Conservation (phyloP, 2,329 filamentous ascomycete genomes). For the Colletotrichum australisinense region DNA sequence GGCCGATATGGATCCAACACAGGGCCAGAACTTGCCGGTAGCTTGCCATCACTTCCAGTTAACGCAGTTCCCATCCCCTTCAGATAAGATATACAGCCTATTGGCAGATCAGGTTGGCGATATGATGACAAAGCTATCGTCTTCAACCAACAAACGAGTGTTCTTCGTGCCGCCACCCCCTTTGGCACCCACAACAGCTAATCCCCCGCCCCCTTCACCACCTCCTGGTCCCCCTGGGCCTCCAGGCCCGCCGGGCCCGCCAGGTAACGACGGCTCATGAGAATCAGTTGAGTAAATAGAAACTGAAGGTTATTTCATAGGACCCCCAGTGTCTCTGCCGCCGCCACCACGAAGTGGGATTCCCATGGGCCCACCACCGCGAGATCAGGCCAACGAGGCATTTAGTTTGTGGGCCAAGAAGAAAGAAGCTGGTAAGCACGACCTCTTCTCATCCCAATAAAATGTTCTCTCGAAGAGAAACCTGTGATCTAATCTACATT, state of each 20-base stretch:
- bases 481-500: neutral
- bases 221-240: neutral
- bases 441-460: neutral
- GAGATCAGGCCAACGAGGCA: neutral
- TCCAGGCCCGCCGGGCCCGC: neutral
- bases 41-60: conserved; percentile 38
- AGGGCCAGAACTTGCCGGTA: conserved; percentile 13
- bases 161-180: conserved; percentile 1
- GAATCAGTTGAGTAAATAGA: neutral
- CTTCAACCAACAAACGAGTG: neutral
- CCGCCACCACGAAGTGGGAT: neutral
- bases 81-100: conserved; percentile 33
- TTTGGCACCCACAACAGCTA: neutral
- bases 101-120: neutral
- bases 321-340: neutral
- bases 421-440: neutral
- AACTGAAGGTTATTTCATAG: neutral
- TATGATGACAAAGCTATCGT: conserved; percentile 10
- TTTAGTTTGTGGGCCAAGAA: conserved; percentile 13
- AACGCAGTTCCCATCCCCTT: conserved; percentile 34
- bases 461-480: neutral
- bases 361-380: neutral
- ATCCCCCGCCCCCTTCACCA: neutral
- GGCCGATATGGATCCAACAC: neutral
- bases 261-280: neutral